Evolutionary conservation across 345 rosid species (phyloP).

Genomic region (Eucalyptus marginata): DNA sequence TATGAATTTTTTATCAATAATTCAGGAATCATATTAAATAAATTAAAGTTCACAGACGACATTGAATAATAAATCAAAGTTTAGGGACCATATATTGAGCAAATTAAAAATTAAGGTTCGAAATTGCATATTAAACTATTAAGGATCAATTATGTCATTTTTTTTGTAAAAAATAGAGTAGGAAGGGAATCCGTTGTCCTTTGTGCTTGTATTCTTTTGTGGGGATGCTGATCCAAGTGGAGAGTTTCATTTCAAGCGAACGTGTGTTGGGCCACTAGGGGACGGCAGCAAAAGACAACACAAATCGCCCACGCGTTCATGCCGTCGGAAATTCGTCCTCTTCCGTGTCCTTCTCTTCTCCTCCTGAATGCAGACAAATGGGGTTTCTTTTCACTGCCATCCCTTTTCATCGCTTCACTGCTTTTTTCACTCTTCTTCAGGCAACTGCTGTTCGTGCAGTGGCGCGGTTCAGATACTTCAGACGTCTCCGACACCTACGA

Average conservation of each 20-base stretch:
- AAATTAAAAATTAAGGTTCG: not conserved
- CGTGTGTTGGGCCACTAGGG: not conserved
- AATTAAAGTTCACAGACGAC: not conserved
- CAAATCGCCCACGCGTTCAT: not conserved
- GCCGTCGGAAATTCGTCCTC: not conserved
- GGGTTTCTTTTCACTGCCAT: not conserved
- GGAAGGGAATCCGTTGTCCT: not conserved
- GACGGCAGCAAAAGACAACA: not conserved
- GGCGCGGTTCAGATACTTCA: too few species aligned
- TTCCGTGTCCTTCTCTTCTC: not conserved
- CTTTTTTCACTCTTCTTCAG: not conserved
- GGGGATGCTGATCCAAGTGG: not conserved
- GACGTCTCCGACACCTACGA: not conserved
- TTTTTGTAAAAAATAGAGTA: too few species aligned
- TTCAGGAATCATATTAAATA: fast-evolving
- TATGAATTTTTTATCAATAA: too few species aligned
- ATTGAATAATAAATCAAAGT: not conserved
- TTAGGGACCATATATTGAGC: fast-evolving
- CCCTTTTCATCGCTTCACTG: not conserved
- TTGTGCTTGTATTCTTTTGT: not conserved
- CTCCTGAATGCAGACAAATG: not conserved
- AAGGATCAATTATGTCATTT: too few species aligned
- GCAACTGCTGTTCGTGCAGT: not conserved
- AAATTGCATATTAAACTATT: not conserved
- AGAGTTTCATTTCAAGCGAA: not conserved